Percentiles rank a stretch among this genome's conserved stretches.
Evolutionary conservation across 2,329 filamentous ascomycete genomes (phyloP).

Genomic region (Xylaria multiplex): DNA sequence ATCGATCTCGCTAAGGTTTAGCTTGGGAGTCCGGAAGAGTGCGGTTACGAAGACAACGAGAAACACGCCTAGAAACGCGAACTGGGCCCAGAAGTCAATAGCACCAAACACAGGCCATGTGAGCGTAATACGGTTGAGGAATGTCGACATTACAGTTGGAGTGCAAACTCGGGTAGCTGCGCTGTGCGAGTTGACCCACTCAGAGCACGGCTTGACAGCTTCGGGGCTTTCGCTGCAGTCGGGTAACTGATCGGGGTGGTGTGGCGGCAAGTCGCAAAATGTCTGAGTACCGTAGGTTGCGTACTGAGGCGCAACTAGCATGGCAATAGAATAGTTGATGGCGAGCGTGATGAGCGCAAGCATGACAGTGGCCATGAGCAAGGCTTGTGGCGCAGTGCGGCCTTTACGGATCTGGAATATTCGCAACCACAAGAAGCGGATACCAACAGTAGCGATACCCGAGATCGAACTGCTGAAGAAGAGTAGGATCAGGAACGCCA

Average conservation of each 20-base stretch:
- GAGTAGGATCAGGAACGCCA: slow-evolving; percentile 83
- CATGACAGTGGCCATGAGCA: slow-evolving; percentile 90
- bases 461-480: slow-evolving; percentile 90
- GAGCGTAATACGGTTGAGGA: slow-evolving; percentile 89
- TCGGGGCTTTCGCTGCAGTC: slow-evolving; percentile 78
- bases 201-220: slow-evolving; percentile 83
- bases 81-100: slow-evolving; percentile 96
- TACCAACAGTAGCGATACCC: slow-evolving; percentile 86
- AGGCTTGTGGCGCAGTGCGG: slow-evolving; percentile 88
- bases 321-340: slow-evolving; percentile 91
- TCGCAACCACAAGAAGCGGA: slow-evolving; percentile 94
- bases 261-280: slow-evolving; percentile 81
- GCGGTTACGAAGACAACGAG: slow-evolving; percentile 81
- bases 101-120: slow-evolving; percentile 96
- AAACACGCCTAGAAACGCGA: slow-evolving; percentile 87
- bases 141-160: slow-evolving; percentile 88
- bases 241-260: slow-evolving; percentile 71
- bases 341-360: slow-evolving; percentile 89
- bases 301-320: slow-evolving; percentile 96
- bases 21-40: slow-evolving; percentile 80
- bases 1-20: slow-evolving; percentile 82
- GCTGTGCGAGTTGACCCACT: slow-evolving; percentile 74
- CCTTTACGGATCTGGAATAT: slow-evolving; percentile 92
- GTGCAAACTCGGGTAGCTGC: slow-evolving; percentile 82
- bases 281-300: slow-evolving; percentile 93